These are phyloP conservation scores for Penicillium canescens DNA, from an alignment of 495 filamentous ascomycete species.

Conservation along the genomic window DNA sequence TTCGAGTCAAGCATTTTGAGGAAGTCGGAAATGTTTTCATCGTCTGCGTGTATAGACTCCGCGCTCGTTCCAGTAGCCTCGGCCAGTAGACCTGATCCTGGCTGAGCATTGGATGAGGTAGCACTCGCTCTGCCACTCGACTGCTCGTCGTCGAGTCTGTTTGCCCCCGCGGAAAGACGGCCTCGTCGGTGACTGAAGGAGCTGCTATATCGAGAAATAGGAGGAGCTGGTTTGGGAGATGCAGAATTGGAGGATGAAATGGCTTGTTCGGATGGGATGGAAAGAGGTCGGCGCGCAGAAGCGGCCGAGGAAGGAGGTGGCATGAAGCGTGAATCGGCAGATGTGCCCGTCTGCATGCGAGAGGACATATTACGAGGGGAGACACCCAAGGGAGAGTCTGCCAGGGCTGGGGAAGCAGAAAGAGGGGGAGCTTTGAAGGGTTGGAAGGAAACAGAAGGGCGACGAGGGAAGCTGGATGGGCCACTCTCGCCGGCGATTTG, in stretches of 20 bases:
- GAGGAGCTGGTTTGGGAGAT: conserved; percentile 69
- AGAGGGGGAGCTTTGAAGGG: conserved; percentile 94
- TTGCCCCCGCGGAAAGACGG: conserved; percentile 67
- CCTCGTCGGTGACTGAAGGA: conserved; percentile 85
- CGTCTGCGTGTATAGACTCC: conserved; percentile 78
- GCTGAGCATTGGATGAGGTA: conserved; percentile 77
- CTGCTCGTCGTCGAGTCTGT: conserved; percentile 79
- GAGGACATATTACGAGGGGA: conserved; percentile 65
- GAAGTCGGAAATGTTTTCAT: conserved; percentile 92
- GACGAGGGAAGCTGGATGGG: conserved; percentile 55
- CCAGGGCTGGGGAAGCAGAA: conserved; percentile 78
- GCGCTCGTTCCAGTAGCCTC: conserved; percentile 75
- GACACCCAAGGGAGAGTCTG: conserved; percentile 49
- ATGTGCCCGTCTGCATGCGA: conserved; percentile 52
- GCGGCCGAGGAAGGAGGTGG: conserved; percentile 54
- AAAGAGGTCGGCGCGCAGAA: conserved; percentile 39
- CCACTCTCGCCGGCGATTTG: conserved; percentile 53
- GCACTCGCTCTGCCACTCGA: conserved; percentile 88
- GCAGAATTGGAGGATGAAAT: conserved; percentile 61
- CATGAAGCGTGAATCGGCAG: conserved; percentile 63
- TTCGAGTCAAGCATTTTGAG: conserved; percentile 79
- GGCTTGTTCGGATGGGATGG: conserved; percentile 55
- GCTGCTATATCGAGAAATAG: conserved; percentile 71
- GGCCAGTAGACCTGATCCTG: conserved; percentile 78
- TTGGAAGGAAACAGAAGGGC: conserved; percentile 89